Evolutionary conservation across 2,329 filamentous ascomycete genomes (phyloP).

Genomic region (Diaporthe citriasiana): DNA sequence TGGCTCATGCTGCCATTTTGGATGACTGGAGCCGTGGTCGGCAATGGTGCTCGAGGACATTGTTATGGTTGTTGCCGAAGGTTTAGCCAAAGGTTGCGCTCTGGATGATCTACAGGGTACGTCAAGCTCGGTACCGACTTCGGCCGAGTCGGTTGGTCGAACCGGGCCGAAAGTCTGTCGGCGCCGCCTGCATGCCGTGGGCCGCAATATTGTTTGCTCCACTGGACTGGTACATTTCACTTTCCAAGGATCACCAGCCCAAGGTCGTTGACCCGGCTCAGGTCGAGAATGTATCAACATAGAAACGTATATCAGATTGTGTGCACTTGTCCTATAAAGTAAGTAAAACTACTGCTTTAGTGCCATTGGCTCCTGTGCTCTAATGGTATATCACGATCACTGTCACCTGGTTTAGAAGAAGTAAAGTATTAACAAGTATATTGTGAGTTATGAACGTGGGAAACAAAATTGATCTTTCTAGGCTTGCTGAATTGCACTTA

Average conservation of each 20-base stretch:
- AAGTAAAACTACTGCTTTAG: neutral
- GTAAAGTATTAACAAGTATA: constrained; percentile 26
- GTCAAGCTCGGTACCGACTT: neutral
- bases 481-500: constrained; percentile 23
- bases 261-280: neutral
- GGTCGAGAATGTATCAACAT: neutral
- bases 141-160: neutral
- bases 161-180: neutral
- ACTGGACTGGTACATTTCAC: neutral
- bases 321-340: neutral
- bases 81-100: neutral
- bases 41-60: neutral
- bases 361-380: neutral
- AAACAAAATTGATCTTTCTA: constrained; percentile 27
- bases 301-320: neutral
- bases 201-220: neutral
- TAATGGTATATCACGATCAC: neutral
- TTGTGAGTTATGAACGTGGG: constrained; percentile 14
- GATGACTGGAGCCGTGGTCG: neutral
- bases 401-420: neutral
- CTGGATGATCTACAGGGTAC: neutral
- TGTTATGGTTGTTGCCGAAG: neutral
- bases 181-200: too few species aligned
- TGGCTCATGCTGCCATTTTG: neutral
- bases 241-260: neutral